Evolutionary conservation across 768 basidiomycete genomes (phyloP).

Genomic region (Paxillus involutus): DNA sequence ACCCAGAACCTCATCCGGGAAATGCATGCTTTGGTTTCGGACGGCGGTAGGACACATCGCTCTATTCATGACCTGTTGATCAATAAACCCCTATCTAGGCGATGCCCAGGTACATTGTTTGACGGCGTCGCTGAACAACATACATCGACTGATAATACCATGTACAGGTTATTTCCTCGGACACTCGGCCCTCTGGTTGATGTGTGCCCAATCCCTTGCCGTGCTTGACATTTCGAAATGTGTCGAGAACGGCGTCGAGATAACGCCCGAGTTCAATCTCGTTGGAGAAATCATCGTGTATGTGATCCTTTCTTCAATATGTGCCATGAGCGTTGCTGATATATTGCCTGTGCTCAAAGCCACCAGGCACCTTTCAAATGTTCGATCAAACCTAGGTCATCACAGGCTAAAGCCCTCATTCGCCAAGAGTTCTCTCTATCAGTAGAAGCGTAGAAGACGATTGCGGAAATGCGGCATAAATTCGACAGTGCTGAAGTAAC

Average conservation of each 20-base stretch:
- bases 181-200: constrained; percentile 24
- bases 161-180: constrained; percentile 26
- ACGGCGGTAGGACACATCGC: constrained; percentile 10
- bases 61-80: not conserved
- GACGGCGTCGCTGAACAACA: too few species aligned
- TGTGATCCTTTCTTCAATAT: not conserved
- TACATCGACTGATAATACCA: too few species aligned
- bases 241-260: constrained; percentile 38
- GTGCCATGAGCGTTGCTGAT: too few species aligned
- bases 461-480: too few species aligned
- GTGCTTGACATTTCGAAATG: constrained; percentile 43
- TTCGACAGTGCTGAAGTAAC: too few species aligned
- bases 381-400: constrained; percentile 9
- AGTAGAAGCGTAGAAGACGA: too few species aligned
- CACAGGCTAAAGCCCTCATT: not conserved
- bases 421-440: not conserved
- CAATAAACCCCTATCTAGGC: not conserved
- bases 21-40: constrained; percentile 18
- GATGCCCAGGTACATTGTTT: constrained; percentile 7
- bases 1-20: constrained; percentile 11
- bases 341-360: not conserved
- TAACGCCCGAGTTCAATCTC: constrained; percentile 43
- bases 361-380: constrained; percentile 12
- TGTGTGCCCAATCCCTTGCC: constrained; percentile 37
- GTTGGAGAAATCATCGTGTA: constrained; percentile 11